These are phyloP conservation scores for Fragaria iinumae DNA, from an alignment of 306 rosid genomes.

Conservation along the genomic window DNA sequence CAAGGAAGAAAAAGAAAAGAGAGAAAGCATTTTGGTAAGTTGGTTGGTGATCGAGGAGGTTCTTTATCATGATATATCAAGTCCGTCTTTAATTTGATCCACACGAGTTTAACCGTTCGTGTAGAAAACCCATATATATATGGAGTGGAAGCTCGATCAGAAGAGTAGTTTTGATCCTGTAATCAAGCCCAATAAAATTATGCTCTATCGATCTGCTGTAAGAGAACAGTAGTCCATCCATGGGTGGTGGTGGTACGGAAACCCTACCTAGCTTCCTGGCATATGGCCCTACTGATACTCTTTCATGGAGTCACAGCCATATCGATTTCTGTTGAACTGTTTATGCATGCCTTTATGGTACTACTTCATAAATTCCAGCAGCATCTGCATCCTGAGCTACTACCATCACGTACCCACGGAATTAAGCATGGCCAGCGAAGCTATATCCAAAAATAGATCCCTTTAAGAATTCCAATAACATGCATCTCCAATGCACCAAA, in stretches of 20 bases:
- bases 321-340: neutral
- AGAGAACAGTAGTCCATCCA: neutral
- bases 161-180: neutral
- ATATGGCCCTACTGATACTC: neutral
- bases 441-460: neutral
- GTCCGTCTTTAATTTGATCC: too few relatives aligned
- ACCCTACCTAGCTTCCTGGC: neutral
- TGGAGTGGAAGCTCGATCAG: neutral
- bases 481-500: neutral
- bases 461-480: neutral
- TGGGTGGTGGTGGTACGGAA: neutral
- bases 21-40: too few relatives aligned
- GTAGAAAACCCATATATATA: neutral
- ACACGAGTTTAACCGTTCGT: neutral
- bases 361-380: neutral
- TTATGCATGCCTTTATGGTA: neutral
- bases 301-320: neutral
- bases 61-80: too few relatives aligned
- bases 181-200: neutral
- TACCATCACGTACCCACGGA: neutral
- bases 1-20: too few relatives aligned
- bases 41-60: too few relatives aligned
- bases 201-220: neutral
- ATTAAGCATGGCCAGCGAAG: neutral
- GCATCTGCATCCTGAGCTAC: neutral